phyloP scores from a whole-genome alignment of 805 yeast genomes.

The Teunomyces stri region DNA sequence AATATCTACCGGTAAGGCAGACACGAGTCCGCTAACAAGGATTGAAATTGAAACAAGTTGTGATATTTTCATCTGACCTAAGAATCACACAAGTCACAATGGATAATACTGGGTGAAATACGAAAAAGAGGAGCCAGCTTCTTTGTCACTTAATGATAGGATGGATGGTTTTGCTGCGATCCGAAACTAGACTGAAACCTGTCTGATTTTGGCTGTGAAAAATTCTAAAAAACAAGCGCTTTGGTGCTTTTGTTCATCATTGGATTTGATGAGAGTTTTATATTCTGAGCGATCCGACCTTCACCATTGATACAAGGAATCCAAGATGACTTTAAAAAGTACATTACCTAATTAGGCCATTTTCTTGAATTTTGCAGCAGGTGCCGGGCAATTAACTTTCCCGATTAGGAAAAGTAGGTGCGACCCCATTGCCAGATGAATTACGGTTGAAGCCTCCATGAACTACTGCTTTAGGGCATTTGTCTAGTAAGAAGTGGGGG shows the following conservation, averaged over 20 bases:
- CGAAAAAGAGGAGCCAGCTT: background rate
- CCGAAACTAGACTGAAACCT: background rate
- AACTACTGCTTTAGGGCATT: slow-evolving; percentile 2
- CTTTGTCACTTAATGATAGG: background rate
- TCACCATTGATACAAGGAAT: background rate
- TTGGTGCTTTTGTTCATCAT: background rate
- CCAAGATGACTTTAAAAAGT: background rate
- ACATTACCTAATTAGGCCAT: slow-evolving; percentile 10
- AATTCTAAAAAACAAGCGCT: background rate
- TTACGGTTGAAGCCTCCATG: background rate
- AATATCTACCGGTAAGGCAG: slow-evolving; percentile 7
- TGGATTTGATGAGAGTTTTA: slow-evolving; percentile 2
- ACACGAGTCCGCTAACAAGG: slow-evolving; percentile 5
- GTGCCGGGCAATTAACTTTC: slow-evolving; percentile 5
- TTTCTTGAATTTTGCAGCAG: slow-evolving; percentile 6
- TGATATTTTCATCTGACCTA: slow-evolving; percentile 5
- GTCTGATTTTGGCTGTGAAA: background rate
- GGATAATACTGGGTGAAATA: background rate
- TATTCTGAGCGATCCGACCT: background rate
- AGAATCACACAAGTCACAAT: background rate
- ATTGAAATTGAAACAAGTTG: slow-evolving; percentile 5
- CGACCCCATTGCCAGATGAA: background rate
- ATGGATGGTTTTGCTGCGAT: background rate
- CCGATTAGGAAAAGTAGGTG: slow-evolving; percentile 8
- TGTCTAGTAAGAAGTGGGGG: slow-evolving; percentile 1